Percentiles rank a stretch among this genome's conserved stretches.
Evolutionary conservation across 1,139 yeast genomes (phyloP).

Genomic region (Kazachstania sp.): DNA sequence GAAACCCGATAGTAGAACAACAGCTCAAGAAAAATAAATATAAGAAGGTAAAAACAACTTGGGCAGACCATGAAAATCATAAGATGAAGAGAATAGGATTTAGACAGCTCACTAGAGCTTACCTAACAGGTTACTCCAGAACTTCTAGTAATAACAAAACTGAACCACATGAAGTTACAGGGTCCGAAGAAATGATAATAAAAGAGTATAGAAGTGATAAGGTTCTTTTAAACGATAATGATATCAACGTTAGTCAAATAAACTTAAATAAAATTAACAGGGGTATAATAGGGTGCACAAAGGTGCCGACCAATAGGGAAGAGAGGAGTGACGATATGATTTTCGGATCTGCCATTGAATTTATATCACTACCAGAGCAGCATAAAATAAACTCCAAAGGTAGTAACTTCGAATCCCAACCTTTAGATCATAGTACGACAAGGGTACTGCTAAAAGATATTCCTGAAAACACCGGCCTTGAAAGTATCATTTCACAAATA

Average conservation of each 20-base stretch:
- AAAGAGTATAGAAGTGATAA: background rate
- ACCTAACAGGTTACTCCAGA: constrained; percentile 8
- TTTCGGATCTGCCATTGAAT: background rate
- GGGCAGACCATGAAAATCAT: background rate
- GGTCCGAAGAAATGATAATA: background rate
- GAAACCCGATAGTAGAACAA: too few species aligned
- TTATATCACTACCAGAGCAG: background rate
- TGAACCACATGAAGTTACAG: background rate
- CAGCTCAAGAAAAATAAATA: background rate
- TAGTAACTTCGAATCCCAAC: background rate
- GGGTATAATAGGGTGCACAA: too few species aligned
- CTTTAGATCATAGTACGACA: background rate
- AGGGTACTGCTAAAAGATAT: constrained; percentile 29
- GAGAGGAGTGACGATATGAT: too few species aligned
- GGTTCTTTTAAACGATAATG: too few species aligned
- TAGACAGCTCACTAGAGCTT: constrained; percentile 23
- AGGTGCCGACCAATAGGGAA: too few species aligned
- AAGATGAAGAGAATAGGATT: constrained; percentile 16
- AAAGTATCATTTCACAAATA: constrained; percentile 47
- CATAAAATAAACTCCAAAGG: background rate
- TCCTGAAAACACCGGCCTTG: constrained; percentile 39
- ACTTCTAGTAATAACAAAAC: background rate
- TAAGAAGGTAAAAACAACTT: background rate
- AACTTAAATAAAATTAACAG: too few species aligned
- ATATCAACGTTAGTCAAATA: too few species aligned